Evolutionary conservation across 2,329 filamentous ascomycete species (phyloP).

Genomic region (Aspergillus quadricinctus): DNA sequence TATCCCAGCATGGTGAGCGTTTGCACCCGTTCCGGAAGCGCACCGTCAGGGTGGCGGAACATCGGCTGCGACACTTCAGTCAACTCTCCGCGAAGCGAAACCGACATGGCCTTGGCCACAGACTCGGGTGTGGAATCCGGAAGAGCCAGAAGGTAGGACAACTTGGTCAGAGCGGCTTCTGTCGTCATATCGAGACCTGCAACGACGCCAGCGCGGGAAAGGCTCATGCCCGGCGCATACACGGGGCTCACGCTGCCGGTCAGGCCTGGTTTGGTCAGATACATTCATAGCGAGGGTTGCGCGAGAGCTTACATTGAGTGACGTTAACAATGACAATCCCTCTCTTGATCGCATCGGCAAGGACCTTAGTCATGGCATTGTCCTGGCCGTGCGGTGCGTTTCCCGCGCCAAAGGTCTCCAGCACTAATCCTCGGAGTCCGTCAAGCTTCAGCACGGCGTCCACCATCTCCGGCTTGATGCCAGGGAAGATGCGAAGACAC

Average conservation of each 20-base stretch:
- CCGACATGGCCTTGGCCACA: constrained; percentile 66
- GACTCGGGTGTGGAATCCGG: constrained; percentile 61
- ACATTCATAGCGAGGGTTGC: constrained; percentile 32
- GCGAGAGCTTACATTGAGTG: constrained; percentile 67
- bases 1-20: constrained; percentile 75
- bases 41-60: constrained; percentile 68
- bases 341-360: constrained; percentile 70
- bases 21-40: constrained; percentile 54
- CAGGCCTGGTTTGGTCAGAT: constrained; percentile 37
- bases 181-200: constrained; percentile 86
- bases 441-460: constrained; percentile 74
- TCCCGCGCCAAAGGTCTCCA: constrained; percentile 90
- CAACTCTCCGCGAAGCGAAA: constrained; percentile 77
- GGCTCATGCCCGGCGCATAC: constrained; percentile 72
- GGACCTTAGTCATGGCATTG: constrained; percentile 71
- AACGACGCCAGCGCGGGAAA: constrained; percentile 79
- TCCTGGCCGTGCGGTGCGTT: constrained; percentile 82
- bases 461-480: constrained; percentile 90
- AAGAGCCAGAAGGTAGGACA: constrained; percentile 75
- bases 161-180: constrained; percentile 85
- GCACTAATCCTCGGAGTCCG: constrained; percentile 73
- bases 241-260: constrained; percentile 71
- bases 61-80: constrained; percentile 69
- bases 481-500: constrained; percentile 84
- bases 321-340: constrained; percentile 87